Conservation (phyloP, 805 yeast species). For the Candida stauntonica region DNA sequence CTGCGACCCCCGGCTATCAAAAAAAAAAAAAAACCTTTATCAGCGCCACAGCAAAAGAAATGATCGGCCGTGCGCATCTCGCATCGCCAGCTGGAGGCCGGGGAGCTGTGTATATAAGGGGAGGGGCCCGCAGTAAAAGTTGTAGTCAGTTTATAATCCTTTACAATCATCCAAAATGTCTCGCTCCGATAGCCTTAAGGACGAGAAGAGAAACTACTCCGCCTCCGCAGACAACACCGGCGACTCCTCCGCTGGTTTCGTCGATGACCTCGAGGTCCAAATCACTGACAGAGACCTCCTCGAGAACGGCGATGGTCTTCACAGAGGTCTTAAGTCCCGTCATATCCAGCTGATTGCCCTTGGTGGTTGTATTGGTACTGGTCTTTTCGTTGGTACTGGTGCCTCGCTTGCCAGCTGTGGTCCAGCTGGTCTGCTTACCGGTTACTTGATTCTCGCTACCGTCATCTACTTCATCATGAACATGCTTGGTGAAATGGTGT, state of each 20-base stretch:
- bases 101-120: too few species aligned
- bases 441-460: conserved; percentile 58
- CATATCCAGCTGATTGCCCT: conserved; percentile 80
- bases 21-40: too few species aligned
- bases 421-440: conserved; percentile 62
- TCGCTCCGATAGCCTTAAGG: conserved; percentile 7
- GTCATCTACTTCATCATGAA: conserved; percentile 65
- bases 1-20: too few species aligned
- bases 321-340: conserved; percentile 44
- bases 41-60: too few species aligned
- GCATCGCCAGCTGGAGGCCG: too few species aligned
- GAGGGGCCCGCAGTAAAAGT: too few species aligned
- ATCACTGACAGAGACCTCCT: conserved; percentile 1
- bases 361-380: conserved; percentile 85
- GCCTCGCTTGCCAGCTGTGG: conserved; percentile 60
- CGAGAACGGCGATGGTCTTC: conserved; percentile 15
- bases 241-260: conserved; percentile 24
- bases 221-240: conserved; percentile 16
- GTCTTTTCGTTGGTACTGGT: conserved; percentile 75
- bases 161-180: conserved; percentile 4
- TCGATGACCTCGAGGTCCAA: conserved; percentile 23
- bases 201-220: conserved; percentile 18
- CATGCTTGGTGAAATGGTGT: conserved; percentile 63
- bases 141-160: too few species aligned
- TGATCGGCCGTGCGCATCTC: too few species aligned